A percentile compares a stretch with the other conserved stretches of the same genome.
Conservation (phyloP, 2,329 filamentous ascomycete genomes). For the Curvularia lunata region DNA sequence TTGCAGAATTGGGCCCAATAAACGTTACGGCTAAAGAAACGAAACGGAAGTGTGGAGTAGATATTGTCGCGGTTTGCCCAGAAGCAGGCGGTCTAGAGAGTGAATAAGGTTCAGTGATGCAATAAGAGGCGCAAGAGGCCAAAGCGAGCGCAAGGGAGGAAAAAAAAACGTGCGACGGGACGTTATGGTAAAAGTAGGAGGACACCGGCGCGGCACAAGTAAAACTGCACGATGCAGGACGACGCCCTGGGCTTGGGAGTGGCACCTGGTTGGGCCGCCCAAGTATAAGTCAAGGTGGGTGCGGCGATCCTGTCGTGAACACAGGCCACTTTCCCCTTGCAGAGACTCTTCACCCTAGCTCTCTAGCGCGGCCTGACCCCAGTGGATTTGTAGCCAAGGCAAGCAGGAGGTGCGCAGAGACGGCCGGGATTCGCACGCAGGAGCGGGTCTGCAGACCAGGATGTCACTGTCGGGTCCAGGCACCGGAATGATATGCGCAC, state of each 20-base stretch:
- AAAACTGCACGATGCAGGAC: slow-evolving; percentile 31
- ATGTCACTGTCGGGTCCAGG: slow-evolving; percentile 33
- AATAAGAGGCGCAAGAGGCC: slow-evolving; percentile 32
- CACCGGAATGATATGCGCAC: slow-evolving; percentile 26
- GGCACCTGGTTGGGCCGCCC: slow-evolving; percentile 40
- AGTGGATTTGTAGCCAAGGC: slow-evolving; percentile 30
- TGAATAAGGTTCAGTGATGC: slow-evolving; percentile 29
- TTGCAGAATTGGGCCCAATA: slow-evolving; percentile 20
- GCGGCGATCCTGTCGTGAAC: slow-evolving; percentile 39
- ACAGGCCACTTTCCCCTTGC: slow-evolving; percentile 37
- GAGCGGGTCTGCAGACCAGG: slow-evolving; percentile 31
- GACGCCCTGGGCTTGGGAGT: slow-evolving; percentile 32
- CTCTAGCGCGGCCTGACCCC: slow-evolving; percentile 31
- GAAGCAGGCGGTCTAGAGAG: slow-evolving; percentile 27
- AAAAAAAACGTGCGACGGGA: slow-evolving; percentile 34
- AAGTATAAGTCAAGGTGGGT: slow-evolving; percentile 21
- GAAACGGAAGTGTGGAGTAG: slow-evolving; percentile 29
- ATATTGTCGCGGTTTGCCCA: slow-evolving; percentile 15
- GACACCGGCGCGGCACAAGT: slow-evolving; percentile 35
- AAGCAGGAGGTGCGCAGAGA: slow-evolving; percentile 28
- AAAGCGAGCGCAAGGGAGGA: slow-evolving; percentile 28
- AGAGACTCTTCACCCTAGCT: slow-evolving; percentile 18
- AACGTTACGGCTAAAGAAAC: slow-evolving; percentile 26
- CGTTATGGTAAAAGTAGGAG: slow-evolving; percentile 34
- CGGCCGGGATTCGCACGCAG: slow-evolving; percentile 26